A percentile compares a stretch with the other conserved stretches of the same genome.
Evolutionary conservation across 148 eudicot genomes (phyloP).

Genomic region (Silene uniflora): DNA sequence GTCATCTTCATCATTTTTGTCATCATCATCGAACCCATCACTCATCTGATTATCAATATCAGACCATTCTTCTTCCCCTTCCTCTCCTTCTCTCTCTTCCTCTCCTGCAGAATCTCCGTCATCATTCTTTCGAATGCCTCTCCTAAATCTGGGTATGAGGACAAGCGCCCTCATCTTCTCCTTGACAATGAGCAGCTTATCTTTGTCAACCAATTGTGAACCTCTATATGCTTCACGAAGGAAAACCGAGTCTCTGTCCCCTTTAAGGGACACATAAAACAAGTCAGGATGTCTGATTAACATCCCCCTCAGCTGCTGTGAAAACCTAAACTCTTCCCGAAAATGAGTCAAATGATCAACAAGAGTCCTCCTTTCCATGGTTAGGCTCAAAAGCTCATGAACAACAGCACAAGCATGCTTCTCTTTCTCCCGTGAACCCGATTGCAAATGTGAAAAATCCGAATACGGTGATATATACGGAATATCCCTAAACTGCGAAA

Average conservation of each 20-base stretch:
- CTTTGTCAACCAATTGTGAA: slow-evolving; percentile 80
- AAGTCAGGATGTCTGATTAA: slow-evolving; percentile 95
- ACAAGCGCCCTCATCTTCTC: slow-evolving; percentile 94
- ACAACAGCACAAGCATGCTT: slow-evolving; percentile 93
- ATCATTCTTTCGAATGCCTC: slow-evolving; percentile 37
- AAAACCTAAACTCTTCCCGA: slow-evolving; percentile 92
- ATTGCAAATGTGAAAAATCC: slow-evolving; percentile 67
- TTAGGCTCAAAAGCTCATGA: slow-evolving; percentile 90
- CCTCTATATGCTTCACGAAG: slow-evolving; percentile 90
- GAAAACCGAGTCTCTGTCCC: slow-evolving; percentile 91
- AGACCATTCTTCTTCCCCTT: slow-evolving; percentile 69
- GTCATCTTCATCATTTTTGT: slow-evolving; percentile 30
- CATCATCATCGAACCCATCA: slow-evolving; percentile 43
- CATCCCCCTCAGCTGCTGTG: slow-evolving; percentile 97
- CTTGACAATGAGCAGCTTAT: slow-evolving; percentile 64
- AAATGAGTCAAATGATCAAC: slow-evolving; percentile 98
- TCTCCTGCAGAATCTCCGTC: slow-evolving; percentile 39
- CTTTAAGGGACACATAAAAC: slow-evolving; percentile 95
- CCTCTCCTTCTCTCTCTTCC: slow-evolving; percentile 52
- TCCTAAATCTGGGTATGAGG: slow-evolving; percentile 52
- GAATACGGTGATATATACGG: slow-evolving; percentile 93
- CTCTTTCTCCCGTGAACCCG: slow-evolving; percentile 79
- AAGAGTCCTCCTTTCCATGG: slow-evolving; percentile 85
- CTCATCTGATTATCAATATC: slow-evolving; percentile 54
- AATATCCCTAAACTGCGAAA: slow-evolving; percentile 70